These are phyloP conservation scores for Fusarium proliferatum DNA, from an alignment of 2,329 filamentous ascomycete species.

Conservation along the genomic window DNA sequence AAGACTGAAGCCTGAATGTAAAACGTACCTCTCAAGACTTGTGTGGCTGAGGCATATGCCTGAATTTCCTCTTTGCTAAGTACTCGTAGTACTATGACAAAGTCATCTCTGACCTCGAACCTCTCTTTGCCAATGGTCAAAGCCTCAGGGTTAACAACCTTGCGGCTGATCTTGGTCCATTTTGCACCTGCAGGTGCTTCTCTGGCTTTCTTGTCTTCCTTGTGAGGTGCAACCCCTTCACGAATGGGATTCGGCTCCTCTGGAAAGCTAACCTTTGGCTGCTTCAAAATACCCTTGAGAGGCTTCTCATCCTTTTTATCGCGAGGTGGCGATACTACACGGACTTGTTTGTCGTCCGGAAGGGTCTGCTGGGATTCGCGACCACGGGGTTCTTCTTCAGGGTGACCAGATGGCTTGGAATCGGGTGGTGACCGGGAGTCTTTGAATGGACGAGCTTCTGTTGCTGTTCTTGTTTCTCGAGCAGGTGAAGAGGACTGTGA, in stretches of 20 bases:
- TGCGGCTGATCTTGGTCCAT: constrained; percentile 93
- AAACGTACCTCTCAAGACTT: constrained; percentile 79
- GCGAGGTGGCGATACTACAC: constrained; percentile 78
- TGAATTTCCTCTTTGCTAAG: constrained; percentile 91
- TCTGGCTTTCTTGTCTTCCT: constrained; percentile 78
- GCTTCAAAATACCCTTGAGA: constrained; percentile 87
- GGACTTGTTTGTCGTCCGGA: constrained; percentile 62
- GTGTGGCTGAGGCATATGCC: constrained; percentile 83
- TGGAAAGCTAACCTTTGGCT: constrained; percentile 84
- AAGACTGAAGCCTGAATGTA: not conserved
- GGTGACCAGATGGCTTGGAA: constrained; percentile 26
- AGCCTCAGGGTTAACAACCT: constrained; percentile 89
- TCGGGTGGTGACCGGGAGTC: constrained; percentile 27
- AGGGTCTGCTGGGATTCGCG: constrained; percentile 53
- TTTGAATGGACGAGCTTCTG: constrained; percentile 28
- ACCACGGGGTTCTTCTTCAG: constrained; percentile 52
- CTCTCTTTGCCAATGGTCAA: constrained; percentile 88
- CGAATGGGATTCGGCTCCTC: constrained; percentile 85
- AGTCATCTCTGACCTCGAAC: constrained; percentile 91
- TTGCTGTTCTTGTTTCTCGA: constrained; percentile 19
- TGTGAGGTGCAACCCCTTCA: constrained; percentile 93
- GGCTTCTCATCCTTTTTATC: constrained; percentile 73
- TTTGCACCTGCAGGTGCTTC: constrained; percentile 82
- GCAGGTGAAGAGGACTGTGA: constrained; percentile 39
- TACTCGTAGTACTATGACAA: constrained; percentile 91